Evolutionary conservation across 2,329 filamentous ascomycete species (phyloP), one percentile per base, ranked within the genome.

Genomic region (Westerdykella sp.): DNA sequence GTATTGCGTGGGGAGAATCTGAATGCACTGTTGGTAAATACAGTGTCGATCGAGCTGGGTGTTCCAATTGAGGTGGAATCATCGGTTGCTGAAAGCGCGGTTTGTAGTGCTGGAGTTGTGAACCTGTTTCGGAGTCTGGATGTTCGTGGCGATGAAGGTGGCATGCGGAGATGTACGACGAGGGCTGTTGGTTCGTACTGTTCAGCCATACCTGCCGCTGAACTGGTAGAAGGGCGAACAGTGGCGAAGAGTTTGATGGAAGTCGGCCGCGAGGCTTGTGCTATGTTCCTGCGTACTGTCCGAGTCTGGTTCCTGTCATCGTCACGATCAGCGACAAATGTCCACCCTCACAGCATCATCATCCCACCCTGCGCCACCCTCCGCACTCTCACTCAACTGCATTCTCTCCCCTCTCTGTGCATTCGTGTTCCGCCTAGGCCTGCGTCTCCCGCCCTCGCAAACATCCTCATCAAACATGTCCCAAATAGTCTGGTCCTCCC

Each of bases 381-480:
- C 25, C 6, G 12, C 34, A 15, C 36, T 36, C 4, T 9, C 23
- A 13, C 21, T 4, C 21, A 6, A 13, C 18, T 22, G 16, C 9
- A n/a, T 35, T 12, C 32, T 34, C 23, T 36, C 30, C 37, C 7
- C 13, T 18, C 13, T 28, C 30, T 32, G 36, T 14, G n/a, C 37
- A 16, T 37, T 40, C 18, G 11, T 40, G 14, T 15, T 16, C 35
- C 35, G 31, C n/a, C 13, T 37, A 25, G 7, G 16, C 34, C 9
- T 23, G 14, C 30, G n/a, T 23, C 36, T 16, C 37, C 42, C n/a
- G 13, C 10, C 32, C 7, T 14, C 32, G 6, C 16, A 14, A 31
- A 38, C 40, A 40, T 53, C 43, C n/a, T 47, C 46, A 37, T 51
- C 53, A 22, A 51, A 30, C 11, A 43, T 41, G 25, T 54, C 48